phyloP scores from a whole-genome alignment of 352 stramenopile species.

The Aphanomyces invadans region DNA sequence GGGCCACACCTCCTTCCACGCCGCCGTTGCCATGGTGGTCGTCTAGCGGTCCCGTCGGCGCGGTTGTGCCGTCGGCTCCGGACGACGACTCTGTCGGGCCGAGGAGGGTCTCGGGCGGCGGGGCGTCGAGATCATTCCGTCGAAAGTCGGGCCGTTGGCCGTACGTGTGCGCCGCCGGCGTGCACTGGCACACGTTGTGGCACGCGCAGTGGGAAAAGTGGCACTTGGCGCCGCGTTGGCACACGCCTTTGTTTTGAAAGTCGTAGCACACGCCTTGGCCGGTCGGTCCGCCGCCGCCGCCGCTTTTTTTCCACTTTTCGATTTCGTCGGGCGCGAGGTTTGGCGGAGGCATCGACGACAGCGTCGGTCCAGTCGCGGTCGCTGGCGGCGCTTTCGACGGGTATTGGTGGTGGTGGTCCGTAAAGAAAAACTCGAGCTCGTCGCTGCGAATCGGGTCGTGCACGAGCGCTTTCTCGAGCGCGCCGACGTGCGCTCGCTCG shows the following conservation, averaged over 20 bases:
- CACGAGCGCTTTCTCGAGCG: constrained; percentile 62
- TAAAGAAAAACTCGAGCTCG: constrained; percentile 73
- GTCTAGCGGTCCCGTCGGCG: no score
- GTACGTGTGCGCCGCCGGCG: constrained; percentile 74
- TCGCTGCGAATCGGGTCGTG: constrained; percentile 69
- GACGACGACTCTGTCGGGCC: no score
- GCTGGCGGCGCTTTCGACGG: background rate
- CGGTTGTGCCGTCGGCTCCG: no score
- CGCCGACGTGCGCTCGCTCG: constrained; percentile 44
- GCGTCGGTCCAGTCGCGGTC: background rate
- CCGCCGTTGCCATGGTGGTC: no score
- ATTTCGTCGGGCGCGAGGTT: background rate
- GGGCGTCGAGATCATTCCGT: constrained; percentile 73
- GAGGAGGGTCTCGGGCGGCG: no score
- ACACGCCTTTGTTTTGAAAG: constrained; percentile 84
- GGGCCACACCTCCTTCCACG: no score
- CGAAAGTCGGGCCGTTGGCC: constrained; percentile 74
- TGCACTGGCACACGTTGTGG: constrained; percentile 80
- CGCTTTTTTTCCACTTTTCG: background rate
- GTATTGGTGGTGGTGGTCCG: constrained; percentile 51
- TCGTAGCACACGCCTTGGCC: constrained; percentile 82
- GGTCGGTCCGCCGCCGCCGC: constrained; percentile 15
- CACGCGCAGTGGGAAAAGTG: constrained; percentile 84
- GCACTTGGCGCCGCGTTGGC: constrained; percentile 71
- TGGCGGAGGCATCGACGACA: background rate